Conservation (phyloP, 2,329 filamentous ascomycete species). For the Trichoderma polysporum region DNA sequence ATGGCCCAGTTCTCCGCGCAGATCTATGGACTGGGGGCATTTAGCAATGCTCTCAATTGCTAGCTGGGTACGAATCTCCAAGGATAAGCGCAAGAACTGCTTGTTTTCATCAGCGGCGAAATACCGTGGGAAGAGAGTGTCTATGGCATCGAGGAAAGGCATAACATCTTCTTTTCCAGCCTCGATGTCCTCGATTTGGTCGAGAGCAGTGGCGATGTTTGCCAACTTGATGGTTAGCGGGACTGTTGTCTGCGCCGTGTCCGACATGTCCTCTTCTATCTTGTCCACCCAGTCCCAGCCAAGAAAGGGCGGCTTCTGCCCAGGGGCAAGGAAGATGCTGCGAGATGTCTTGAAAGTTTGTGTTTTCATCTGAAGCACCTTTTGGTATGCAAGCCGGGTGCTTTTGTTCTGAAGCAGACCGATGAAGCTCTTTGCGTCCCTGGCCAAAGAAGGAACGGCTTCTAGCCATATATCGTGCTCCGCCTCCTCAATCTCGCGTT, state of each 20-base stretch:
- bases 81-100: slow-evolving; percentile 27
- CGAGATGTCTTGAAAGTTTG: slow-evolving; percentile 30
- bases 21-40: slow-evolving; percentile 15
- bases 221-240: slow-evolving; percentile 30
- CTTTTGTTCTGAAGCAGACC: slow-evolving; percentile 26
- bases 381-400: slow-evolving; percentile 23
- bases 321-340: slow-evolving; percentile 27
- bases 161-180: slow-evolving; percentile 22
- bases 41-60: slow-evolving; percentile 33
- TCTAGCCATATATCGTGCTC: slow-evolving; percentile 28
- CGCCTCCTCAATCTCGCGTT: slow-evolving; percentile 22
- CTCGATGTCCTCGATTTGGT: slow-evolving; percentile 28
- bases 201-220: slow-evolving; percentile 39
- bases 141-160: slow-evolving; percentile 34
- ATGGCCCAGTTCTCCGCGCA: slow-evolving; percentile 28
- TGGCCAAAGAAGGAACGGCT: slow-evolving; percentile 31
- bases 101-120: slow-evolving; percentile 28
- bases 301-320: slow-evolving; percentile 29
- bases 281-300: slow-evolving; percentile 27
- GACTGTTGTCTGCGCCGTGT: neutral
- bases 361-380: slow-evolving; percentile 30
- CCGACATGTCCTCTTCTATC: neutral
- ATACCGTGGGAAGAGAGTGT: slow-evolving; percentile 33
- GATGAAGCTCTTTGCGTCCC: slow-evolving; percentile 31
- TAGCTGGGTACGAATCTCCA: slow-evolving; percentile 40